phyloP scores from a whole-genome alignment of 2,329 filamentous ascomycete genomes.

The Alternaria sp. region DNA sequence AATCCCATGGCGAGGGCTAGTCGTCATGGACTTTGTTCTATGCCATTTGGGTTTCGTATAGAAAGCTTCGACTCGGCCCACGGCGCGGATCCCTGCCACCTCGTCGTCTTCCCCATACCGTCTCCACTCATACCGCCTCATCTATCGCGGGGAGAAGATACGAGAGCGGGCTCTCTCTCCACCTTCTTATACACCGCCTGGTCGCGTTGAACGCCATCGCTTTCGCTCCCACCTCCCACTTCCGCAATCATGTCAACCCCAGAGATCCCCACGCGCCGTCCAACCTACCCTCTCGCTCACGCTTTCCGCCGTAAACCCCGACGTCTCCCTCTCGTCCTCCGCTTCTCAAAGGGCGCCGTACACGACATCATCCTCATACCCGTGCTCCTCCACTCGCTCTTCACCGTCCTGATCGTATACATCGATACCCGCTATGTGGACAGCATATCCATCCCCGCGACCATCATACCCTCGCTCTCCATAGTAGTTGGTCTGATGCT shows the following conservation, averaged over 20 bases:
- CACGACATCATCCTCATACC: conserved; percentile 64
- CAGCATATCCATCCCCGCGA: conserved; percentile 62
- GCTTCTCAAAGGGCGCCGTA: conserved; percentile 69
- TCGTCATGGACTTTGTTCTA: neutral
- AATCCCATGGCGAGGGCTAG: neutral
- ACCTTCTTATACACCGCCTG: neutral
- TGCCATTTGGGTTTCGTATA: neutral
- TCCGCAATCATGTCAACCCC: conserved; percentile 11
- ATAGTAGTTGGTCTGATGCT: conserved; percentile 73
- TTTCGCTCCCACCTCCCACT: neutral
- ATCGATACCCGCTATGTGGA: conserved; percentile 59
- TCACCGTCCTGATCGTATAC: conserved; percentile 65
- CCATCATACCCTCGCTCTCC: conserved; percentile 67
- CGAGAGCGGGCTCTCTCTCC: neutral
- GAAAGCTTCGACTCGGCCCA: conserved; percentile 1
- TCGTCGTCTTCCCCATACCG: conserved; percentile 8
- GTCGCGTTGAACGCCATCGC: neutral
- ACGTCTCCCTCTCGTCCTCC: conserved; percentile 68
- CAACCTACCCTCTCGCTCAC: conserved; percentile 55
- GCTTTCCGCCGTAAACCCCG: conserved; percentile 55
- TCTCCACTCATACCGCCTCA: conserved; percentile 5
- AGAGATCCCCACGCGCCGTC: conserved; percentile 29
- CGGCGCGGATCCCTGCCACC: conserved; percentile 4
- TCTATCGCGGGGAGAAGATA: conserved; percentile 7
- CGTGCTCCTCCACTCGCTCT: conserved; percentile 63